Conservation (phyloP, 2,329 filamentous ascomycete species). For the Colletotrichum sp. region DNA sequence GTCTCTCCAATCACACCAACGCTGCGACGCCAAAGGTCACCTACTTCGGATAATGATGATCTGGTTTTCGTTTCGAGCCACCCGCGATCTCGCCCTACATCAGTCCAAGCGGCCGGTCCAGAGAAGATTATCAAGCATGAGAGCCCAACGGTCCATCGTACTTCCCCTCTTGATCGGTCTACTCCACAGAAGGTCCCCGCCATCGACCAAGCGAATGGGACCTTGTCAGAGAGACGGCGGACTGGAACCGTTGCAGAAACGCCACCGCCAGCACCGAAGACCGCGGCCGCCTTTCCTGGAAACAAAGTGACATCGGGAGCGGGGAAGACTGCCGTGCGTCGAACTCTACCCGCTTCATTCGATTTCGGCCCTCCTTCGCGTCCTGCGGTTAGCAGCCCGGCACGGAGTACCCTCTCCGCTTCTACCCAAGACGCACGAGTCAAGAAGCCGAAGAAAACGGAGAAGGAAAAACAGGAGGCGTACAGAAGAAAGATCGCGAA, state of each 20-base stretch:
- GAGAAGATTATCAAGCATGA: background rate
- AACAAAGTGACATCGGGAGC: background rate
- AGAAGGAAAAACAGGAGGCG: background rate
- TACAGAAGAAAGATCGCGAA: background rate
- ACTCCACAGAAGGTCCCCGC: background rate
- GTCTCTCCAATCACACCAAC: background rate
- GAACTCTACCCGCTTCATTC: background rate
- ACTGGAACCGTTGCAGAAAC: background rate
- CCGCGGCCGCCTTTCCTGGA: background rate
- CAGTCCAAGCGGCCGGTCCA: background rate
- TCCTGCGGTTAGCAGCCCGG: background rate
- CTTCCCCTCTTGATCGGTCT: background rate
- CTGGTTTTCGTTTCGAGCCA: background rate
- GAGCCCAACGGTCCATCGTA: background rate
- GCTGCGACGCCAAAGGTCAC: background rate
- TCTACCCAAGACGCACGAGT: slow-evolving; percentile 9
- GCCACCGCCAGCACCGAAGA: background rate
- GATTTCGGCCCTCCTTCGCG: background rate
- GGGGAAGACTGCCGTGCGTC: background rate
- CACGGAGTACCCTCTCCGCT: background rate
- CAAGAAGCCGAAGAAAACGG: slow-evolving; percentile 11
- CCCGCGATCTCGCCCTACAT: background rate
- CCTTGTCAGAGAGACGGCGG: background rate
- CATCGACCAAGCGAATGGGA: background rate
- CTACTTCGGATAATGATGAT: background rate